Percentiles rank a stretch among this genome's conserved stretches.
Conservation (phyloP, 2,329 filamentous ascomycete genomes). For the Pseudogymnoascus sp. region DNA sequence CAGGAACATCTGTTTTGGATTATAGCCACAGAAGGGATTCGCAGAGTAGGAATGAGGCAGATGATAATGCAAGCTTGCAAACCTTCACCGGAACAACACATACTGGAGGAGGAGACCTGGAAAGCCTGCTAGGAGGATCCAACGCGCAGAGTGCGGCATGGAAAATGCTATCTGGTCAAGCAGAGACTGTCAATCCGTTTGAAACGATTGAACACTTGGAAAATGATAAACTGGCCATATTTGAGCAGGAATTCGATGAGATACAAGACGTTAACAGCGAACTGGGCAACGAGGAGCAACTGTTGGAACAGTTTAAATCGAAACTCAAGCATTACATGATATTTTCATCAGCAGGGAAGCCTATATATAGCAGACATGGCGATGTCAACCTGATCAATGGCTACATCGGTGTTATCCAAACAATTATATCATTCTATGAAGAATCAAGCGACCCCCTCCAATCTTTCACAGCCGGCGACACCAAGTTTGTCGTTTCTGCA, state of each 20-base stretch:
- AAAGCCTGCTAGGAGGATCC: conserved; percentile 68
- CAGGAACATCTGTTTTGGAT: conserved; percentile 28
- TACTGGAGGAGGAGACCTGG: conserved; percentile 54
- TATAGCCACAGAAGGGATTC: background rate
- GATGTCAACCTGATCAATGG: conserved; percentile 83
- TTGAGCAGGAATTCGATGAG: conserved; percentile 69
- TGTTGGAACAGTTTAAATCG: conserved; percentile 68
- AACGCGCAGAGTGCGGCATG: conserved; percentile 60
- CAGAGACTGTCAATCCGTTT: conserved; percentile 51
- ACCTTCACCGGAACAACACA: conserved; percentile 34
- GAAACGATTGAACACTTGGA: conserved; percentile 39
- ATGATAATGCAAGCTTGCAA: conserved; percentile 36
- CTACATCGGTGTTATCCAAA: conserved; percentile 92
- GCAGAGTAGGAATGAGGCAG: conserved; percentile 31
- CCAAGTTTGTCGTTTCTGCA: conserved; percentile 76
- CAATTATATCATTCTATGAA: conserved; percentile 95
- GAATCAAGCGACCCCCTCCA: conserved; percentile 66
- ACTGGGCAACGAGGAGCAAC: conserved; percentile 43
- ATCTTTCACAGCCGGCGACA: conserved; percentile 78
- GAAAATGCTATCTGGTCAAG: conserved; percentile 56
- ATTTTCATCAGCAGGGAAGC: conserved; percentile 89
- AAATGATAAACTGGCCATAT: conserved; percentile 53
- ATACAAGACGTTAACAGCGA: conserved; percentile 51
- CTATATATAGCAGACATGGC: conserved; percentile 92
- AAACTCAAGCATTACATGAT: conserved; percentile 98